A percentile compares a stretch with the other conserved stretches of the same genome.
Conservation (phyloP, 2,329 filamentous ascomycete species). For the Epichloe glyceriae region DNA sequence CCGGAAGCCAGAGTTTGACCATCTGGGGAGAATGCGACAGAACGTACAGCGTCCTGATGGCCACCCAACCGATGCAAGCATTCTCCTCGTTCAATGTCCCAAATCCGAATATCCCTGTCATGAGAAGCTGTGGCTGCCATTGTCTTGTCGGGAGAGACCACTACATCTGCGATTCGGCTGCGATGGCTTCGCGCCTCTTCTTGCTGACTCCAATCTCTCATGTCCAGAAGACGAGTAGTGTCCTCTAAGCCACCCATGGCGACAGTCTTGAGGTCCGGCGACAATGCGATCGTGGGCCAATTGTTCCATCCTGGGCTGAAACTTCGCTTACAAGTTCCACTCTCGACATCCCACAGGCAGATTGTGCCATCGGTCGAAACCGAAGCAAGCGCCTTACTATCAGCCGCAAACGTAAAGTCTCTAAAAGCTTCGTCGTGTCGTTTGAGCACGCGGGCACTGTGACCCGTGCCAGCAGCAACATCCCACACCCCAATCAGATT, state of each 20-base stretch:
- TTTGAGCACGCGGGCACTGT: constrained; percentile 7
- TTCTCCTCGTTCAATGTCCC: constrained; percentile 6
- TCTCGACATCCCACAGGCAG: constrained; percentile 7
- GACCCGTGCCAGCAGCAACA: constrained; percentile 5
- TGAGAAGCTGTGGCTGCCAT: constrained; percentile 6
- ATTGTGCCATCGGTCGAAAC: constrained; percentile 7
- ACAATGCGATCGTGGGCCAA: constrained; percentile 8
- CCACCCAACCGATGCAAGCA: constrained; percentile 4
- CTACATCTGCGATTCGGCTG: constrained; percentile 6
- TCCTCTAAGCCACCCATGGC: constrained; percentile 8
- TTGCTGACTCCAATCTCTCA: constrained; percentile 5
- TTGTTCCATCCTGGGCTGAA: constrained; percentile 9
- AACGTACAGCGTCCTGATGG: constrained; percentile 4
- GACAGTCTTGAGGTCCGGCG: constrained; percentile 6
- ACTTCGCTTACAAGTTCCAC: constrained; percentile 5
- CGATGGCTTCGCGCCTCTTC: constrained; percentile 5
- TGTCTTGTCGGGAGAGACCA: constrained; percentile 6
- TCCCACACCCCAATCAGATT: constrained; percentile 8
- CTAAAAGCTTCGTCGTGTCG: constrained; percentile 6
- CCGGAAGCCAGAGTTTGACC: constrained; percentile 5
- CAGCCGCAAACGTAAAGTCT: constrained; percentile 7
- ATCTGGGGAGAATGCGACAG: constrained; percentile 5
- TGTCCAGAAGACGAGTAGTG: constrained; percentile 6
- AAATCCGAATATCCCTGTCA: constrained; percentile 6
- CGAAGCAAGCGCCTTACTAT: constrained; percentile 6